Conservation (phyloP, 2,329 filamentous ascomycete species). For the Verticillium albo-atrum region DNA sequence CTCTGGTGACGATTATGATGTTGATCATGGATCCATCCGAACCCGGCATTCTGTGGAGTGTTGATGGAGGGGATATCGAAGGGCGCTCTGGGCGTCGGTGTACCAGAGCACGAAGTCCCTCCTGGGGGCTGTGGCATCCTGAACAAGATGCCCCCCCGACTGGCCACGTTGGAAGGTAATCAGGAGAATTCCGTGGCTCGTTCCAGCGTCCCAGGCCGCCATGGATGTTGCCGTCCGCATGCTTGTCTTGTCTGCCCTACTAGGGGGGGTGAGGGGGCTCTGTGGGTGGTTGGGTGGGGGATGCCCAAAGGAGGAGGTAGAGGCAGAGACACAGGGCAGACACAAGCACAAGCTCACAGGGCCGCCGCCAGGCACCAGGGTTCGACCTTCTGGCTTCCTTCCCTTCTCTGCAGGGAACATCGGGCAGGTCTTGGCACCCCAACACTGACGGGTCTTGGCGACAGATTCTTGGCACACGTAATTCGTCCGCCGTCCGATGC, state of each 20-base stretch:
- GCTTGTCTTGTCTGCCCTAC: not conserved
- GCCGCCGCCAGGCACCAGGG: not conserved
- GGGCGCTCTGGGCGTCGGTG: too few relatives aligned
- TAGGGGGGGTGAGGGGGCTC: not conserved
- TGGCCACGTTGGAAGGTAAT: not conserved
- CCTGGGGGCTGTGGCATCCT: too few relatives aligned
- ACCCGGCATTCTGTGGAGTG: too few relatives aligned
- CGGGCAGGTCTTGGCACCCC: not conserved
- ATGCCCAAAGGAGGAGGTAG: not conserved
- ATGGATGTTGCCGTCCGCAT: not conserved
- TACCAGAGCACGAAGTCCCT: too few relatives aligned
- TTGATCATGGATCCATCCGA: too few relatives aligned
- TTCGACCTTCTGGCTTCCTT: not conserved
- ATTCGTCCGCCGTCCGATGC: slow-evolving; percentile 1
- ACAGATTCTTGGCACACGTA: slow-evolving; percentile 1
- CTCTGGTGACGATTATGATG: not conserved
- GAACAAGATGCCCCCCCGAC: too few relatives aligned
- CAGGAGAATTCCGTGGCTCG: not conserved
- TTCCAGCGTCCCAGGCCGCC: not conserved
- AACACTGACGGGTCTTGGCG: not conserved
- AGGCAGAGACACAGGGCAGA: not conserved
- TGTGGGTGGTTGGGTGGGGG: not conserved
- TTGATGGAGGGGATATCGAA: too few relatives aligned
- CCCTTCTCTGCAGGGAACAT: slow-evolving; percentile 6
- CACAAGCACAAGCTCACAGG: not conserved